Percentiles rank a stretch among this genome's conserved stretches.
phyloP scores from a whole-genome alignment of 306 rosid species.

The Nissolia schottii region DNA sequence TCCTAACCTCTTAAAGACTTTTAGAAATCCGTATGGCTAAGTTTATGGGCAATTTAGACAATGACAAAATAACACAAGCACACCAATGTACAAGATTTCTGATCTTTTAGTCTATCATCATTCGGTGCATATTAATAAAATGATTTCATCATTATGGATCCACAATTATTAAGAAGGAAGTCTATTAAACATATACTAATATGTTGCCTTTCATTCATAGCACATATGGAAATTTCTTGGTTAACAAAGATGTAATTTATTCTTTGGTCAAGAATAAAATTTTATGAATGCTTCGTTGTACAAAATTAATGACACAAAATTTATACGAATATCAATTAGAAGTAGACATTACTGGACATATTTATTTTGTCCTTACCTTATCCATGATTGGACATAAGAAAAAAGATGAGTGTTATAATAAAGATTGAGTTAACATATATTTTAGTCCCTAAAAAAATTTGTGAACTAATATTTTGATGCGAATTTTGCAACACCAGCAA shows the following conservation, averaged over 20 bases:
- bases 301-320: too few species aligned
- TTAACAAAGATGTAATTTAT: not conserved
- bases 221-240: not conserved
- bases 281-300: too few species aligned
- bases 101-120: not conserved
- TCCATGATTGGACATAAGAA: too few species aligned
- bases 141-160: not conserved
- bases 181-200: not conserved
- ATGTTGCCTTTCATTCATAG: too few species aligned
- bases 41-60: not conserved
- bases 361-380: too few species aligned
- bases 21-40: conserved; percentile 78
- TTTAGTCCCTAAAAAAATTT: too few species aligned
- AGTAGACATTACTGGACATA: too few species aligned
- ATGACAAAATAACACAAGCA: not conserved
- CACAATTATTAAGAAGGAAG: not conserved
- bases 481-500: too few species aligned
- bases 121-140: not conserved
- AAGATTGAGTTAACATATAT: too few species aligned
- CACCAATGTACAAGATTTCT: not conserved
- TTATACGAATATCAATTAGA: too few species aligned
- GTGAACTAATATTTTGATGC: too few species aligned
- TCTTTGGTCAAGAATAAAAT: not conserved
- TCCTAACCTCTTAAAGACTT: conserved; percentile 74
- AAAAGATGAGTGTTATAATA: too few species aligned